Evolutionary conservation across 441 rosid species (phyloP).

Genomic region (Gossypium lobatum): DNA sequence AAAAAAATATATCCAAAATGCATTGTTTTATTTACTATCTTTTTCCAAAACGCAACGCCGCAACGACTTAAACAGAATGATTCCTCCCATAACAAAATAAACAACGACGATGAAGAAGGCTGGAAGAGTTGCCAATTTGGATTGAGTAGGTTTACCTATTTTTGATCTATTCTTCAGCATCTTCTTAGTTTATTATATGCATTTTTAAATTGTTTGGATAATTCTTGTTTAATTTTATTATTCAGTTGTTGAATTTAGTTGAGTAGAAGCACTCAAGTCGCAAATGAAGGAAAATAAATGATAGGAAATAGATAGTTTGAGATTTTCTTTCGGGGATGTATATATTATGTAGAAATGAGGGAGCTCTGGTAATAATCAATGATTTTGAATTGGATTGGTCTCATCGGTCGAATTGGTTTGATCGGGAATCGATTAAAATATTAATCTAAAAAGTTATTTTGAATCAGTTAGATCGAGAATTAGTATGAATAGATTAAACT

Average conservation of each 20-base stretch:
- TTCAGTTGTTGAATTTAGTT: conserved; percentile 5
- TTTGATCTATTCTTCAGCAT: background rate
- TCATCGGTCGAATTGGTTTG: no score
- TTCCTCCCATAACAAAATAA: background rate
- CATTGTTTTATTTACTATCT: no score
- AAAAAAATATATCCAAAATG: no score
- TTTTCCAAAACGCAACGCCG: no score
- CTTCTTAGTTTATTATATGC: background rate
- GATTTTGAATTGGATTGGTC: no score
- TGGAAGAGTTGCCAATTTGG: conserved; percentile 69
- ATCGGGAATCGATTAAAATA: rapidly evolving
- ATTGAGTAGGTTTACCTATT: conserved; percentile 62
- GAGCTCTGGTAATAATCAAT: background rate
- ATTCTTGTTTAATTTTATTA: background rate
- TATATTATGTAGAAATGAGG: background rate
- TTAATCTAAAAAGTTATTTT: no score
- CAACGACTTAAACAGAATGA: no score
- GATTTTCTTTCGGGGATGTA: background rate
- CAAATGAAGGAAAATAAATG: background rate
- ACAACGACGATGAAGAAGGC: conserved; percentile 26
- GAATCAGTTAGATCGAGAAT: no score
- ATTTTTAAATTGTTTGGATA: background rate
- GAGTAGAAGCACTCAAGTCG: background rate
- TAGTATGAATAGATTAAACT: no score
- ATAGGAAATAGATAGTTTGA: background rate